These are phyloP conservation scores for Pichia manshurica DNA, from an alignment of 805 yeast species.

Conservation along the genomic window DNA sequence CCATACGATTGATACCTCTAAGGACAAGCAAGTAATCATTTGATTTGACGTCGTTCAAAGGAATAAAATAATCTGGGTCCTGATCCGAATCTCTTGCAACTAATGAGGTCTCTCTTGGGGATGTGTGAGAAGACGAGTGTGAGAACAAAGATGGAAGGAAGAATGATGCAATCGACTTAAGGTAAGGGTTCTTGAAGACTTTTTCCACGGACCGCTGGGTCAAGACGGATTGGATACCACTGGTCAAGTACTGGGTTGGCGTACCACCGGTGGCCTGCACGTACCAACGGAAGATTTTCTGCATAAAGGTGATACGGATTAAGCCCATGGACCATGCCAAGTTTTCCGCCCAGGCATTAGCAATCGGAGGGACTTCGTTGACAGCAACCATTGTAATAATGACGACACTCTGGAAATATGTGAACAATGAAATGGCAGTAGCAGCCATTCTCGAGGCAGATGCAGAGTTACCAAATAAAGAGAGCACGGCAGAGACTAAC, in stretches of 20 bases:
- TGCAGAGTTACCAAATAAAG: constrained; percentile 79
- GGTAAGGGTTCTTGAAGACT: constrained; percentile 16
- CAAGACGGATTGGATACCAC: constrained; percentile 58
- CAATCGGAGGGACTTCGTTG: constrained; percentile 85
- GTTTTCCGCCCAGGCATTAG: constrained; percentile 87
- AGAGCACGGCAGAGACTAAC: constrained; percentile 71
- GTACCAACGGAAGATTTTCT: constrained; percentile 77
- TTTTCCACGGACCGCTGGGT: constrained; percentile 50
- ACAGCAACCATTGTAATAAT: constrained; percentile 81
- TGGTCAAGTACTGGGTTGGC: constrained; percentile 62
- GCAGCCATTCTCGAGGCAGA: constrained; percentile 89
- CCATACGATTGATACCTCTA: constrained; percentile 84
- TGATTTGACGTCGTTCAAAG: constrained; percentile 38
- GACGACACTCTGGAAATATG: constrained; percentile 85
- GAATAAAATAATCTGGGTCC: constrained; percentile 10
- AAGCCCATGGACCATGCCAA: constrained; percentile 95
- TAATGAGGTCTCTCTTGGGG: not conserved
- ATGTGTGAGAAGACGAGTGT: not conserved
- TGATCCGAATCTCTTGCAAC: not conserved
- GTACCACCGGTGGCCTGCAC: constrained; percentile 85
- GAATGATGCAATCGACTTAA: constrained; percentile 15
- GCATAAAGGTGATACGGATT: constrained; percentile 75
- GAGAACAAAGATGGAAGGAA: constrained; percentile 18
- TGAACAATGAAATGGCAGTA: constrained; percentile 74
- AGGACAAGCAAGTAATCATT: constrained; percentile 58